phyloP scores from a whole-genome alignment of 495 filamentous ascomycete species.

The Lasiosphaeriaceae sp. region DNA sequence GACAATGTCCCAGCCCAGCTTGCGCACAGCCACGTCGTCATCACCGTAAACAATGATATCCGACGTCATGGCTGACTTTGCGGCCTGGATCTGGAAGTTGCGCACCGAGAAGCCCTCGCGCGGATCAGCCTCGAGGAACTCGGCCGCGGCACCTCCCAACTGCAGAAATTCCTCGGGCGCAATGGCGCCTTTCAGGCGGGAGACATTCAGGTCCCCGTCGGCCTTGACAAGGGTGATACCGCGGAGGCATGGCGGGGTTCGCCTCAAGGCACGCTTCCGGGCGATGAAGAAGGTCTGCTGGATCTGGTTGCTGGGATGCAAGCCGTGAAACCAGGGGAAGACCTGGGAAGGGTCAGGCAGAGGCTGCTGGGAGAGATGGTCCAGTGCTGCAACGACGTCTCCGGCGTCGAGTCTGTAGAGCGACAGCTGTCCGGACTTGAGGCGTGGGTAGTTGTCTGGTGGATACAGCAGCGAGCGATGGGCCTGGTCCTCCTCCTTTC shows the following conservation, averaged over 20 bases:
- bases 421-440: slow-evolving; percentile 53
- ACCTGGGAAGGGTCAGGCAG: slow-evolving; percentile 78
- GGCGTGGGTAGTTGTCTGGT: slow-evolving; percentile 55
- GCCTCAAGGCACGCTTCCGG: slow-evolving; percentile 64
- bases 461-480: slow-evolving; percentile 69
- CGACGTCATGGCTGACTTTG: slow-evolving; percentile 81
- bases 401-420: slow-evolving; percentile 70
- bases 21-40: slow-evolving; percentile 57
- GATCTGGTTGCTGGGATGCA: slow-evolving; percentile 85
- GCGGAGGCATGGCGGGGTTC: slow-evolving; percentile 74
- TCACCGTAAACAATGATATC: slow-evolving; percentile 92
- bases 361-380: slow-evolving; percentile 69
- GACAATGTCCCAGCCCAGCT: slow-evolving; percentile 67
- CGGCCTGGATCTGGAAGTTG: slow-evolving; percentile 95
- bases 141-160: slow-evolving; percentile 25
- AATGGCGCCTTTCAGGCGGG: slow-evolving; percentile 82
- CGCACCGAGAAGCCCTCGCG: slow-evolving; percentile 77
- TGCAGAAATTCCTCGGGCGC: slow-evolving; percentile 72
- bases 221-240: slow-evolving; percentile 86
- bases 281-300: slow-evolving; percentile 86
- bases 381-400: slow-evolving; percentile 65
- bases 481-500: slow-evolving; percentile 44
- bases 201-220: slow-evolving; percentile 69
- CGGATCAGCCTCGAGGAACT: slow-evolving; percentile 78
- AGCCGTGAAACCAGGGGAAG: slow-evolving; percentile 96